Evolutionary conservation across 306 rosid species (phyloP).

Genomic region (Echinosophora koreensis): DNA sequence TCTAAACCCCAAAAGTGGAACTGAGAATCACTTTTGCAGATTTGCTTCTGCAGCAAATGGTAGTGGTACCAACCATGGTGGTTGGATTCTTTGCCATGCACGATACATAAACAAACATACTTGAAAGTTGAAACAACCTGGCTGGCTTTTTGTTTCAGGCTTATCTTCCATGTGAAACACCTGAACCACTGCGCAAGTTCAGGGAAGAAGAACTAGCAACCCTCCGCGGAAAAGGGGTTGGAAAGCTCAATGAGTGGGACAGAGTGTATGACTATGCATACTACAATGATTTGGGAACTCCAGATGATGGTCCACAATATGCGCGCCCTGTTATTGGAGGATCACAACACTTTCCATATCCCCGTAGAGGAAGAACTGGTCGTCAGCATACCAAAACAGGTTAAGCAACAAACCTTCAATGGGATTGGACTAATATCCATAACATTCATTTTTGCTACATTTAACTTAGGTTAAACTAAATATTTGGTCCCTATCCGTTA

Average conservation of each 20-base stretch:
- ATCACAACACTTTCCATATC: slow-evolving; percentile 71
- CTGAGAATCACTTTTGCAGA: no score
- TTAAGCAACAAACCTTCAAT: slow-evolving; percentile 23
- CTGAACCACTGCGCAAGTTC: slow-evolving; percentile 61
- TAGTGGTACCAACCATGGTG: no score
- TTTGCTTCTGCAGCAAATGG: no score
- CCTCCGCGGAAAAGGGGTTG: slow-evolving; percentile 71
- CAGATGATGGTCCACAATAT: slow-evolving; percentile 60
- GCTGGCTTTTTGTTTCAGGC: slow-evolving; percentile 53
- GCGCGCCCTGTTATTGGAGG: slow-evolving; percentile 89
- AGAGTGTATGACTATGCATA: slow-evolving; percentile 91
- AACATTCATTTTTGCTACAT: neutral
- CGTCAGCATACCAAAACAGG: slow-evolving; percentile 72
- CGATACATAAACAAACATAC: neutral
- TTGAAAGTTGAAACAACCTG: slow-evolving; percentile 5
- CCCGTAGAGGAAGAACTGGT: slow-evolving; percentile 85
- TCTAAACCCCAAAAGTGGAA: no score
- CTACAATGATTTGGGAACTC: slow-evolving; percentile 88
- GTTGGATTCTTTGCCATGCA: no score
- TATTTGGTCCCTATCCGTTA: no score
- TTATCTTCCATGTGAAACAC: slow-evolving; percentile 82
- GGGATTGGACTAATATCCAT: neutral
- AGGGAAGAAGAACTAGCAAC: slow-evolving; percentile 74
- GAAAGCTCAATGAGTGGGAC: slow-evolving; percentile 89
- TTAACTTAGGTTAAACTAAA: neutral